Percentiles rank a stretch among this genome's conserved stretches.
Conservation (phyloP, 441 rosid species). For the Erodium moschatum region DNA sequence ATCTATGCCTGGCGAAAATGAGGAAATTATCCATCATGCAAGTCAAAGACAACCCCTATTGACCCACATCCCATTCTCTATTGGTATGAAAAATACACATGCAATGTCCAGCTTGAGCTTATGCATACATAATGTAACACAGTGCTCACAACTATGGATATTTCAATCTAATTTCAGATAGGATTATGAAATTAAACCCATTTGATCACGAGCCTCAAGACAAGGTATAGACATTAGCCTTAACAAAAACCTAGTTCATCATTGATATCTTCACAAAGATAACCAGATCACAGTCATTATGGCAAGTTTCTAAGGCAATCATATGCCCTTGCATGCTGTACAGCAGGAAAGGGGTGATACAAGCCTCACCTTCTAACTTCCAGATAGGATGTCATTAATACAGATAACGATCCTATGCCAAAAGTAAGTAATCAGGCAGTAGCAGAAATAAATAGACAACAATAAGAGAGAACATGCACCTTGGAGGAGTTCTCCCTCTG, state of each 20-base stretch:
- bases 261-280: not conserved
- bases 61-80: not conserved
- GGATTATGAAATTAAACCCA: not conserved
- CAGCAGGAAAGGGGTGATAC: not conserved
- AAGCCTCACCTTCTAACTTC: not conserved
- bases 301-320: not conserved
- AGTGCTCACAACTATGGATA: not conserved
- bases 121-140: not conserved
- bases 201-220: not conserved
- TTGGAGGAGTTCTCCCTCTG: conserved; percentile 65
- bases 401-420: not conserved
- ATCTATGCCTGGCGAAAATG: too few species aligned
- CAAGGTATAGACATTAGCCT: not conserved
- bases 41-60: not conserved
- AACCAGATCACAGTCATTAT: not conserved
- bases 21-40: too few species aligned
- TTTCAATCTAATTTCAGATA: not conserved
- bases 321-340: not conserved
- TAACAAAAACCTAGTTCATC: not conserved
- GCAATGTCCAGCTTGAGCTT: not conserved
- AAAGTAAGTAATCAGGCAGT: not conserved
- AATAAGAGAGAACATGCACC: conserved; percentile 32
- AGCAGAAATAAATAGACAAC: conserved; percentile 8
- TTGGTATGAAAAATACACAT: not conserved
- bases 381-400: not conserved